A percentile compares a stretch with the other conserved stretches of the same genome.
Evolutionary conservation across 257 asterid genomes (phyloP).

Genomic region (Nicotiana obtusifolia): DNA sequence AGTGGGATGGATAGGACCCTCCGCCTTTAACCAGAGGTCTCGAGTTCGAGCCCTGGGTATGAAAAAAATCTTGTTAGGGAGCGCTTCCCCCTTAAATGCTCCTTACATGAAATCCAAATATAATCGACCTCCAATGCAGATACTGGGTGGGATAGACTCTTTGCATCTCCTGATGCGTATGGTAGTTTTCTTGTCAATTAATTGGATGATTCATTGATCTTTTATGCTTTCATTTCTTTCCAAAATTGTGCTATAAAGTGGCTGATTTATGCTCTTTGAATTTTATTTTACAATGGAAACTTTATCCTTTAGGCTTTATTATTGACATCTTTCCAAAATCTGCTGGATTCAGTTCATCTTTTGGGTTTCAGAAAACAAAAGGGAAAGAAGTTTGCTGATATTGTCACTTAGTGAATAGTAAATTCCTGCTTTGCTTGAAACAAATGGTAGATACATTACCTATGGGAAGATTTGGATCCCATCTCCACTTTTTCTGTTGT

Average conservation of each 20-base stretch:
- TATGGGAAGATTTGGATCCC: slow-evolving; percentile 4
- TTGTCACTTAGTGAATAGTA: background rate
- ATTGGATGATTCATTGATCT: background rate
- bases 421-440: background rate
- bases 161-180: no score
- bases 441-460: background rate
- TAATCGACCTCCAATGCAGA: no score
- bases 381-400: background rate
- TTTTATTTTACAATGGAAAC: background rate
- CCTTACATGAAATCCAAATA: no score
- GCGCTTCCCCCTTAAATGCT: no score
- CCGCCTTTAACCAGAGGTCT: no score
- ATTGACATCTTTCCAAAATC: background rate
- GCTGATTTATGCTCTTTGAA: background rate
- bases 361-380: background rate
- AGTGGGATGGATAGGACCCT: no score
- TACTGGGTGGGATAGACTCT: no score
- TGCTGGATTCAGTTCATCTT: background rate
- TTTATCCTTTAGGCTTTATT: background rate
- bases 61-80: no score
- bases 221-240: background rate
- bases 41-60: no score
- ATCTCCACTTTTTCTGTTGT: background rate
- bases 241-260: background rate
- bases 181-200: background rate